These are phyloP conservation scores for Salvia rosmarinus DNA, from an alignment of 257 asterid genomes.

Conservation along the genomic window DNA sequence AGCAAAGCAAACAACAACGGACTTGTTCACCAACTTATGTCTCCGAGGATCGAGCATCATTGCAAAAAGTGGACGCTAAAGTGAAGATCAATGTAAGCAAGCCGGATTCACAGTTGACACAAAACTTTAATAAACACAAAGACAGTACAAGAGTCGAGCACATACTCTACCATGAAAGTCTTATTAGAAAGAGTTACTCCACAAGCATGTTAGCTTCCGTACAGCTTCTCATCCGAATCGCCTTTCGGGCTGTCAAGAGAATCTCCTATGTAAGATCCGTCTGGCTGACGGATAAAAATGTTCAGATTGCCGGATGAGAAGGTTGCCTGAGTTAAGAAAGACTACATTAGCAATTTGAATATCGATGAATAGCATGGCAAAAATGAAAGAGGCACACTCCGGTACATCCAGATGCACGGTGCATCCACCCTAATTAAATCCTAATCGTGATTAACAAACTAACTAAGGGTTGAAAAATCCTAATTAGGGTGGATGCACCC, in stretches of 20 bases:
- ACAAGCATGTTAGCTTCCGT: neutral
- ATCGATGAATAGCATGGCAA: neutral
- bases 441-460: too few species aligned
- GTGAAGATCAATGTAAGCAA: conserved; percentile 36
- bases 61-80: conserved; percentile 48
- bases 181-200: conserved; percentile 21
- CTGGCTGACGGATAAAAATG: conserved; percentile 76
- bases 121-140: conserved; percentile 37
- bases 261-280: conserved; percentile 82
- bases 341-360: conserved; percentile 18
- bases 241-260: conserved; percentile 79
- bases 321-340: conserved; percentile 51
- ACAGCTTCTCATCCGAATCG: conserved; percentile 49
- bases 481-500: too few species aligned
- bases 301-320: conserved; percentile 76
- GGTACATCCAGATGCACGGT: too few species aligned
- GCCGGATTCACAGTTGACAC: conserved; percentile 33
- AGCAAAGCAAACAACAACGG: conserved; percentile 23
- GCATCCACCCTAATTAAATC: too few species aligned
- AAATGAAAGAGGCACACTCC: too few species aligned
- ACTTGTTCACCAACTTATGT: conserved; percentile 30
- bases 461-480: too few species aligned
- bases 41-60: conserved; percentile 40
- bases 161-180: conserved; percentile 33
- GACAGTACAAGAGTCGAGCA: conserved; percentile 45